Conservation (phyloP, 2,329 filamentous ascomycete species). For the Botrytis fragariae region DNA sequence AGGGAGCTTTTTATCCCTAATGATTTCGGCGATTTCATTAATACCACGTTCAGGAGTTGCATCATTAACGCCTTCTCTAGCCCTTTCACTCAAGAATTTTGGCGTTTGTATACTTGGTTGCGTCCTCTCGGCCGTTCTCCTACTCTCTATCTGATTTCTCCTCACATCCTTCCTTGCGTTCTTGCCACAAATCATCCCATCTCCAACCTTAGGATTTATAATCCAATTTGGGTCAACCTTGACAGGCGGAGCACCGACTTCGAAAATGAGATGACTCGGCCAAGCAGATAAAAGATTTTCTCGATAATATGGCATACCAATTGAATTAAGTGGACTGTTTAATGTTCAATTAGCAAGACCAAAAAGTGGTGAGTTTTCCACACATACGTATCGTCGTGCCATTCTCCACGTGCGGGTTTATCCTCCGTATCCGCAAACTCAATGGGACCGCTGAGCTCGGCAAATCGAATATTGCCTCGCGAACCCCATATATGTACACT, state of each 20-base stretch:
- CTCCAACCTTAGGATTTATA: conserved; percentile 64
- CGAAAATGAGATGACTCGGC: conserved; percentile 79
- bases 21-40: conserved; percentile 58
- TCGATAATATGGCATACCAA: conserved; percentile 93
- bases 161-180: conserved; percentile 66
- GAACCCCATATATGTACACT: conserved; percentile 70
- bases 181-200: conserved; percentile 75
- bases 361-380: neutral
- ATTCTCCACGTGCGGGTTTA: conserved; percentile 51
- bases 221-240: conserved; percentile 72
- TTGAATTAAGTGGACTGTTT: conserved; percentile 69
- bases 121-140: conserved; percentile 59
- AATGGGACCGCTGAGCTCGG: conserved; percentile 64
- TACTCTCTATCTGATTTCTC: conserved; percentile 82
- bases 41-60: conserved; percentile 42
- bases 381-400: conserved; percentile 66
- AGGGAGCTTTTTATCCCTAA: conserved; percentile 69
- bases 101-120: conserved; percentile 68
- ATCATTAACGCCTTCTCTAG: conserved; percentile 61
- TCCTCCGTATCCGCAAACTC: conserved; percentile 61
- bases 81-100: conserved; percentile 93
- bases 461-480: conserved; percentile 66
- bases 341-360: neutral
- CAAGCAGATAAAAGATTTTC: conserved; percentile 85
- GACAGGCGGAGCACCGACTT: conserved; percentile 77